phyloP scores from a whole-genome alignment of 306 rosid genomes.

The Corylus americana region DNA sequence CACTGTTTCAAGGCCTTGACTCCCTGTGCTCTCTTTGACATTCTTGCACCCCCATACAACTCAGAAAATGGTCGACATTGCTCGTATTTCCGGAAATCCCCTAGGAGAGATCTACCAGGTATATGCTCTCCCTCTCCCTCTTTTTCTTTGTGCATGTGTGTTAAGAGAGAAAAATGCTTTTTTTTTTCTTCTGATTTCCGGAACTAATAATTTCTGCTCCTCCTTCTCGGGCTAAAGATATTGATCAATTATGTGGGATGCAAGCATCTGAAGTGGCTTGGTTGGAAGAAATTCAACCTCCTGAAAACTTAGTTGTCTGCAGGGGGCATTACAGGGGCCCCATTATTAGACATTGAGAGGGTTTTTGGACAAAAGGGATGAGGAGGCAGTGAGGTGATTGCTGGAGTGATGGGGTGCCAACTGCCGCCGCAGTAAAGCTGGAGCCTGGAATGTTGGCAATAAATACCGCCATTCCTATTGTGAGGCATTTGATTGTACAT shows the following conservation, averaged over 20 bases:
- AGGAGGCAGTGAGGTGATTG: conserved; percentile 11
- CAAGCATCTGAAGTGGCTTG: conserved; percentile 36
- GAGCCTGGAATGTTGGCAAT: neutral
- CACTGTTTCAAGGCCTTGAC: conserved; percentile 45
- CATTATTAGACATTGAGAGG: conserved; percentile 32
- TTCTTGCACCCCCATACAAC: conserved; percentile 50
- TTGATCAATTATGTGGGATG: conserved; percentile 23
- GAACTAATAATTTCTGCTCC: conserved; percentile 8
- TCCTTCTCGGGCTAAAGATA: conserved; percentile 18
- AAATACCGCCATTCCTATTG: neutral
- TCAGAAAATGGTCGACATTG: conserved; percentile 43
- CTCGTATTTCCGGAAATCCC: conserved; percentile 37
- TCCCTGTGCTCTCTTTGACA: conserved; percentile 49
- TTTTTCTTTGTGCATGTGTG: no score
- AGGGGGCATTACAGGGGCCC: conserved; percentile 47
- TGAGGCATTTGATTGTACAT: neutral
- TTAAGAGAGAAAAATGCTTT: neutral
- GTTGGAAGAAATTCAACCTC: conserved; percentile 43
- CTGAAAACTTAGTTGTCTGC: conserved; percentile 32
- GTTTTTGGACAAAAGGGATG: conserved; percentile 14
- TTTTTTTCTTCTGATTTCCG: conserved; percentile 6
- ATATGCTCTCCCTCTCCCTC: conserved; percentile 19
- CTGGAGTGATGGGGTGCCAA: neutral
- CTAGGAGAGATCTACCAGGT: conserved; percentile 37
- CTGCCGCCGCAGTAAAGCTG: neutral